Evolutionary conservation across 1,284 basidiomycete species (phyloP).

Genomic region (Boletus smithii): DNA sequence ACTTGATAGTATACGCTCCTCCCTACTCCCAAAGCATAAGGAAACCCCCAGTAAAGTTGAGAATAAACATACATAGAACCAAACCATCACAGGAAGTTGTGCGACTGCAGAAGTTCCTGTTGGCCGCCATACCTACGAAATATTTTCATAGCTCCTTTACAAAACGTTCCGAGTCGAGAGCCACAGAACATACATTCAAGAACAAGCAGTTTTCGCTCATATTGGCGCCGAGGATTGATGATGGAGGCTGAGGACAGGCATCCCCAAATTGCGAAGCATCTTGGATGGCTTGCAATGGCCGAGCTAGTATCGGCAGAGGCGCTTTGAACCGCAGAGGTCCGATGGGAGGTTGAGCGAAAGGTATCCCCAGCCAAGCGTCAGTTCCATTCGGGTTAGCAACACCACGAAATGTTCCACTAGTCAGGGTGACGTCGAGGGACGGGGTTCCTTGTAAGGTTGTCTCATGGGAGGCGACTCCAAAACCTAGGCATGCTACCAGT

Average conservation of each 20-base stretch:
- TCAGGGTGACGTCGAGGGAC: conserved; percentile 27
- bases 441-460: background rate
- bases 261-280: conserved; percentile 53
- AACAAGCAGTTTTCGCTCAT: conserved; percentile 53
- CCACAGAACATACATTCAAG: conserved; percentile 14
- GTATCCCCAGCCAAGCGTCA: conserved; percentile 61
- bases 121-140: conserved; percentile 21
- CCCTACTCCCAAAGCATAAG: conserved; percentile 12
- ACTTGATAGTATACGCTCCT: conserved; percentile 18
- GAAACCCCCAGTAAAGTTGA: background rate
- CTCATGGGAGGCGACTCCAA: background rate
- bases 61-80: conserved; percentile 19
- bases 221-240: conserved; percentile 42
- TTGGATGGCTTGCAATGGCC: conserved; percentile 32
- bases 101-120: conserved; percentile 4
- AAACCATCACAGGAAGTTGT: conserved; percentile 22
- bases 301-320: conserved; percentile 51
- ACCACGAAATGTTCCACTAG: conserved; percentile 48
- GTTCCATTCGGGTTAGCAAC: conserved; percentile 40
- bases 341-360: conserved; percentile 59
- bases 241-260: conserved; percentile 52
- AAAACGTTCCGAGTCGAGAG: background rate
- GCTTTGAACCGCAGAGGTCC: conserved; percentile 55
- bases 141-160: too few relatives aligned
- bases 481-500: background rate